A percentile compares a stretch with the other conserved stretches of the same genome.
Evolutionary conservation across 106 monocot species (phyloP).

Genomic region (Phalaenopsis aphrodite): DNA sequence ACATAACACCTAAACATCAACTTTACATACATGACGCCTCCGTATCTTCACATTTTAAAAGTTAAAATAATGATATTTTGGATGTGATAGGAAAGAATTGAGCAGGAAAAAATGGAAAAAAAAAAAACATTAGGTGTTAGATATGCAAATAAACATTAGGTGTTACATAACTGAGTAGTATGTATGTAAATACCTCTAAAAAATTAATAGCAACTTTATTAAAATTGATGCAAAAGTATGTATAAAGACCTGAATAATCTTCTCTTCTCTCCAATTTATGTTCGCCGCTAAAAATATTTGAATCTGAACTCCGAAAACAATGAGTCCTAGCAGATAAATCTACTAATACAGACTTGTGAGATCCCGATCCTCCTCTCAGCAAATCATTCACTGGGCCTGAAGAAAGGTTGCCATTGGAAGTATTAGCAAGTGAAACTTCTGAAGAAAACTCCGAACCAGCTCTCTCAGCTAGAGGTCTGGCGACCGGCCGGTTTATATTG

Average conservation of each 20-base stretch:
- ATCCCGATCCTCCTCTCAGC: constrained; percentile 18
- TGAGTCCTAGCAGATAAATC: constrained; percentile 17
- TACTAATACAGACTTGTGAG: constrained; percentile 16
- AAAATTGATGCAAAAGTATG: background rate
- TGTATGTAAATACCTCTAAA: background rate
- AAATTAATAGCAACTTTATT: background rate
- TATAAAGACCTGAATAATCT: constrained; percentile 46
- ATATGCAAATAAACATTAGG: no score
- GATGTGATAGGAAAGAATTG: no score
- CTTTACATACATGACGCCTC: no score
- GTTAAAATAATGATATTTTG: no score
- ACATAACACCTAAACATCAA: no score
- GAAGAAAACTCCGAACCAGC: constrained; percentile 27
- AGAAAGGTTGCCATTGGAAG: constrained; percentile 20
- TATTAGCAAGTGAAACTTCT: constrained; percentile 38
- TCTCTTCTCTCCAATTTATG: constrained; percentile 43
- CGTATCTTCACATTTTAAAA: no score
- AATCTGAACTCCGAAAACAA: constrained; percentile 19
- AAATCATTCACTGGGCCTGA: constrained; percentile 30
- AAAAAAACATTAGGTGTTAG: no score
- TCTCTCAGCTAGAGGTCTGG: constrained; percentile 30
- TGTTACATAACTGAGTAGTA: no score
- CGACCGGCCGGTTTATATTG: constrained; percentile 28
- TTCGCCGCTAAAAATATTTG: constrained; percentile 16
- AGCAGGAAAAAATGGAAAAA: no score